Evolutionary conservation across 768 basidiomycete genomes (phyloP).

Genomic region (Crucibulum laeve): DNA sequence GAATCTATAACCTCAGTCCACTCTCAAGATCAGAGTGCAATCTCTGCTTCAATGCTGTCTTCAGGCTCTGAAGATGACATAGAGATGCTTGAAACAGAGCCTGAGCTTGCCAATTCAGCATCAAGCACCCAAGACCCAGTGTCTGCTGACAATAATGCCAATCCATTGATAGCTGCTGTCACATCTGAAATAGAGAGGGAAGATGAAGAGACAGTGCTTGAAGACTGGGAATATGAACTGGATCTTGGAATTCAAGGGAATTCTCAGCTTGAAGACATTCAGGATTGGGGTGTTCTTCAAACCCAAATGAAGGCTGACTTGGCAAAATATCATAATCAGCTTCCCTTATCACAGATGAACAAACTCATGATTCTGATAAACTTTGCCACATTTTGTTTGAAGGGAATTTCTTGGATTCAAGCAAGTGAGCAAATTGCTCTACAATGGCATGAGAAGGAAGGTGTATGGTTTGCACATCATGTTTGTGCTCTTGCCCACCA

Average conservation of each 20-base stretch:
- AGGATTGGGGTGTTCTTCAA: slow-evolving; percentile 17
- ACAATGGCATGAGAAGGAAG: slow-evolving; percentile 30
- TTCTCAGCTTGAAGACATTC: slow-evolving; percentile 9
- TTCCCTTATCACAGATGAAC: slow-evolving; percentile 21
- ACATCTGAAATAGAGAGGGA: no score
- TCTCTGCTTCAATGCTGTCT: no score
- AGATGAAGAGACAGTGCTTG: background rate
- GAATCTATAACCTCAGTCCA: no score
- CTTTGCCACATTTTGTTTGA: slow-evolving; percentile 29
- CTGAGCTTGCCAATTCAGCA: no score
- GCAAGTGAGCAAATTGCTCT: slow-evolving; percentile 28
- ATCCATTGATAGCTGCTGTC: no score
- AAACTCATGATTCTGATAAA: slow-evolving; percentile 25
- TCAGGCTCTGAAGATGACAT: no score
- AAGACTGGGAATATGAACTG: slow-evolving; percentile 9
- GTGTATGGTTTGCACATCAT: slow-evolving; percentile 19
- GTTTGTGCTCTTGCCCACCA: slow-evolving; percentile 26
- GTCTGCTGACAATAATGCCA: no score
- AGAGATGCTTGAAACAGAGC: no score
- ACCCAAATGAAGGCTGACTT: slow-evolving; percentile 24
- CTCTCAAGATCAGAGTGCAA: no score
- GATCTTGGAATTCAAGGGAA: slow-evolving; percentile 1
- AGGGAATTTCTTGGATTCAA: slow-evolving; percentile 17
- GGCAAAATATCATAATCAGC: slow-evolving; percentile 15
- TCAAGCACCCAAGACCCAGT: no score